Percentiles rank a stretch among this genome's conserved stretches.
These are phyloP conservation scores for Mimosa pudica DNA, from an alignment of 306 rosid species.

Conservation along the genomic window DNA sequence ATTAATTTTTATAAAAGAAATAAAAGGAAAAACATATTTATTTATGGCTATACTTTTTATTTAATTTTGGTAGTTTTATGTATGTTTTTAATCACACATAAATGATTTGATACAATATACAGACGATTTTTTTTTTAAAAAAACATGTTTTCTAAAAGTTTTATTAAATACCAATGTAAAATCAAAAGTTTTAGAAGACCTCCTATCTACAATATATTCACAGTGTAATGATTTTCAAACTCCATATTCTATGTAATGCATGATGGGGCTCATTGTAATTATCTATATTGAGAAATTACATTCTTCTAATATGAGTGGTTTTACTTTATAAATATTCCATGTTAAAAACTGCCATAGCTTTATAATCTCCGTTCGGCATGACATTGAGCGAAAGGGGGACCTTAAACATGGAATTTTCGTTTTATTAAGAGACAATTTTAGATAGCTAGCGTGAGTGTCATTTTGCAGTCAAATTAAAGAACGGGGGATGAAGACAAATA, in stretches of 20 bases:
- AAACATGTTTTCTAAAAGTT: background rate
- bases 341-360: background rate
- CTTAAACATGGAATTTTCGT: background rate
- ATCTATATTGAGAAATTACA: background rate
- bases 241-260: background rate
- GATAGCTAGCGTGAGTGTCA: background rate
- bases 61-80: too few species aligned
- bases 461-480: background rate
- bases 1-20: too few species aligned
- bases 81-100: too few species aligned
- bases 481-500: background rate
- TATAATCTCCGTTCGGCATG: background rate
- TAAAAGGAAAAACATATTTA: too few species aligned
- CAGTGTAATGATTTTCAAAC: background rate
- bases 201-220: background rate
- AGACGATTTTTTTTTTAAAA: too few species aligned
- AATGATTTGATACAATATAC: too few species aligned
- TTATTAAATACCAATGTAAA: background rate
- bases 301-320: background rate
- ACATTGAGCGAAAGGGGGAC: background rate
- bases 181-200: background rate
- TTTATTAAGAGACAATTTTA: background rate
- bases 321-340: background rate
- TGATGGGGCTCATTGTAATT: background rate
- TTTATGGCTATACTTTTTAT: too few species aligned